Evolutionary conservation across 2,329 filamentous ascomycete genomes (phyloP), one percentile per base, ranked within the genome.

Genomic region (Xylogone sp.): DNA sequence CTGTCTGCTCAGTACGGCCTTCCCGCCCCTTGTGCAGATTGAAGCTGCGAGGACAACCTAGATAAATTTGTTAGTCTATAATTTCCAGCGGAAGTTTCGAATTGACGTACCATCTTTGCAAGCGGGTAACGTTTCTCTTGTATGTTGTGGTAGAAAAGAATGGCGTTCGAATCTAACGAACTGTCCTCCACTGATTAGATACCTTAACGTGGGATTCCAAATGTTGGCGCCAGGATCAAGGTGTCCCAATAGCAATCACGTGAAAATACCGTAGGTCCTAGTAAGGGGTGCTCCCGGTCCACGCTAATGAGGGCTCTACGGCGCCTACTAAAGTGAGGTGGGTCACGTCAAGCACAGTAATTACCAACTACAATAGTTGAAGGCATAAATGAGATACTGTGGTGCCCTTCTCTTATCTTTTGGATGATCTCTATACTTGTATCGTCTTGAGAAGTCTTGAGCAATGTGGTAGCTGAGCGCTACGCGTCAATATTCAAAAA

Each of bases 31-130:
- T 71, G 95, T 99, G 76, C 93, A 97, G 78, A 99, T 97, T 67
- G 94, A 97, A 67, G 94, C 94, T 73, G 93, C 94, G 71, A 99
- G 90, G 72, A 99, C 90, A 71, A 99, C 94, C 94, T 97, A 51
- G 3, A 43, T 16, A 53, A 21, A 24, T 21, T 19, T 31, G 34
- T 64, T 56, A 65, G 59, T 43, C 43, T 39, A 21, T 31, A 20
- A 16, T 39, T 39, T 39, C 34, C 34, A 18, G 5, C 5, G n/a
- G n/a, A 16, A 39, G 34, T 16, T 5, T 39, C 34, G n/a, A 39
- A 39, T 27, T 39, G 34, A 46, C 50, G 48, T 50, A 55, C 56
- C 59, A 60, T 60, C 43, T 52, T 60, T 53, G 49, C 44, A 48
- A 51, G 34, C 42, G 8, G 34, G n/a, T 39, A 16, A 5, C n/a